Conservation (phyloP, 306 rosid species). For the Astragalus glycyphyllos region DNA sequence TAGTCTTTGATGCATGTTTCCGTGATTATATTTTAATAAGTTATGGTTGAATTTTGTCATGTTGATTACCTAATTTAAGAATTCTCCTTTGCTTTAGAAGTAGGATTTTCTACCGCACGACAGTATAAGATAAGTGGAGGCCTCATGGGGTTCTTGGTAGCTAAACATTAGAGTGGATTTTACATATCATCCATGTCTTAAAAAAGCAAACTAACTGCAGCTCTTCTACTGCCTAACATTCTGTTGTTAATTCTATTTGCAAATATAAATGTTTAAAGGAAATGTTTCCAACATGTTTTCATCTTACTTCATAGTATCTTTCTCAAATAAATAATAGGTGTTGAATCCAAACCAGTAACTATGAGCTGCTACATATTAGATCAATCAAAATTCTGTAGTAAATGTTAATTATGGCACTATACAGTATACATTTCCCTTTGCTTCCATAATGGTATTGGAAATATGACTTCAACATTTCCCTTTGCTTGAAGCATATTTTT, state of each 20-base stretch:
- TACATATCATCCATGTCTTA: conserved; percentile 21
- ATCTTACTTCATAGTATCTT: conserved; percentile 22
- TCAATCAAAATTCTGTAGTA: conserved; percentile 4
- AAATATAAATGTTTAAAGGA: conserved; percentile 20
- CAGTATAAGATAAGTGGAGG: conserved; percentile 89
- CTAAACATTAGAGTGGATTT: conserved; percentile 52
- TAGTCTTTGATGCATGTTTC: too few species aligned
- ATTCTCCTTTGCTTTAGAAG: conserved; percentile 60
- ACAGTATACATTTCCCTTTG: conserved; percentile 26
- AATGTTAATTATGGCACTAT: conserved; percentile 18
- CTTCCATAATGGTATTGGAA: conserved; percentile 14
- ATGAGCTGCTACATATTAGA: conserved; percentile 15
- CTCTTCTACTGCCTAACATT: conserved; percentile 2
- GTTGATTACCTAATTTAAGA: conserved; percentile 36
- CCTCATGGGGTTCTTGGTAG: conserved; percentile 91
- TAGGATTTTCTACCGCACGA: conserved; percentile 74
- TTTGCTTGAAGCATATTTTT: conserved; percentile 7
- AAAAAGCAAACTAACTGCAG: too few species aligned
- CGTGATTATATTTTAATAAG: too few species aligned
- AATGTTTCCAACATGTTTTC: too few species aligned
- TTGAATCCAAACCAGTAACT: too few species aligned
- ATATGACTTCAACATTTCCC: conserved; percentile 27
- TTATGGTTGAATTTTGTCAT: conserved; percentile 14
- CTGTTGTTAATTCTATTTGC: conserved; percentile 23
- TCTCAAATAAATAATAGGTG: conserved; percentile 8